Conservation (phyloP, 169 alveolate genomes). For the Condylostoma magnum region DNA sequence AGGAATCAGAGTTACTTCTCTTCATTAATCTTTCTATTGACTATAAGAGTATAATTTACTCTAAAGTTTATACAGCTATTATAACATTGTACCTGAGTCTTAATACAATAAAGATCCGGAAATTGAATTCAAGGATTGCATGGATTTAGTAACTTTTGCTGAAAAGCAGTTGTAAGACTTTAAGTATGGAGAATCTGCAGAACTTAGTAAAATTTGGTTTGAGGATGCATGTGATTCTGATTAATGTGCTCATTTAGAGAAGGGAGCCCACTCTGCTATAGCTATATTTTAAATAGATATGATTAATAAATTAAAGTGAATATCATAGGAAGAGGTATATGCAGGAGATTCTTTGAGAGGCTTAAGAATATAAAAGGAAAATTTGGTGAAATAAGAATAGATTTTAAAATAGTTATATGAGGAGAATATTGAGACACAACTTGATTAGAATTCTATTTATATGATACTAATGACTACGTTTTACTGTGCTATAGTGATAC, state of each 20-base stretch:
- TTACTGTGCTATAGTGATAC: neutral
- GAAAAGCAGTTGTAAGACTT: neutral
- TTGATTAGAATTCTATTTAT: neutral
- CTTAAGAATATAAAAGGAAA: neutral
- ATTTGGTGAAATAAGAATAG: neutral
- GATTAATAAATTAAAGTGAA: neutral
- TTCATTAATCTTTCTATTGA: slow-evolving; percentile 11
- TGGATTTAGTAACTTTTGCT: neutral
- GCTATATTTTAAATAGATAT: neutral
- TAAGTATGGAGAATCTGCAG: neutral
- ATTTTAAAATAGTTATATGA: neutral
- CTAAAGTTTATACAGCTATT: neutral
- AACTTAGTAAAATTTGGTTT: neutral
- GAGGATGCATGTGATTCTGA: slow-evolving; percentile 1
- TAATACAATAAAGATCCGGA: neutral
- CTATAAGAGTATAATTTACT: slow-evolving; percentile 7
- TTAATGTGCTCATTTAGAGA: slow-evolving; percentile 1
- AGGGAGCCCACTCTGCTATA: slow-evolving; percentile 6
- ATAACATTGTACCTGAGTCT: neutral
- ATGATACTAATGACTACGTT: neutral
- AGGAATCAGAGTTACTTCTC: neutral
- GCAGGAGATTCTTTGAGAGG: neutral
- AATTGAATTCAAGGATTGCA: neutral
- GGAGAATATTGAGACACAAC: neutral
- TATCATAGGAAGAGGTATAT: neutral